Base-by-base conservation (phyloP, 2,329 filamentous ascomycete species). In the Drechslerella dactyloides region DNA sequence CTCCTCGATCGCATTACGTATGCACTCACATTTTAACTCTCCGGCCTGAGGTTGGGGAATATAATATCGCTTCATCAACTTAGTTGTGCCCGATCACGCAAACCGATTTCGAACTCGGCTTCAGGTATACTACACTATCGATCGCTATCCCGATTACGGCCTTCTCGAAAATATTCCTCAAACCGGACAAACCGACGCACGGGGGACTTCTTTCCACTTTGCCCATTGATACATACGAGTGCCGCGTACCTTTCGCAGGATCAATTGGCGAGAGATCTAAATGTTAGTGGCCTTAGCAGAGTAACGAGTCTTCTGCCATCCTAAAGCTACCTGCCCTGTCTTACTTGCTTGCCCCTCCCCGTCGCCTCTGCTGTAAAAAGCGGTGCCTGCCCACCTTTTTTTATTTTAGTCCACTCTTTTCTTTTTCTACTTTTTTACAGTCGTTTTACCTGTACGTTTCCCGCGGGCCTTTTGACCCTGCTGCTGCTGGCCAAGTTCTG, bases 321-420 rank as follows among this genome's bases (percentile, higher is more conserved):
- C 62, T 48, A n/a, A n/a, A n/a, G n/a, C n/a, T n/a, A 54, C 58
- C 52, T 69, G 61, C 65, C 64, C 57, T 70, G 66, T 70, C 65
- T 69, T 61, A 69, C 65, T 46, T 46, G 58, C 53, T 69, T 57
- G 57, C 30, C 11, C 27, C 53, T 48, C 53, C 65, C 65, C 61
- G 62, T 61, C 61, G 58, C 30, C 66, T 51, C 8, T 33, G 33
- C 37, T 46, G 58, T 37, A 63, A 61, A 72, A 61, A 65, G 54
- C 59, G 50, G 68, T 53, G 68, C 56, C 35, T 57, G 60, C 68
- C 61, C 68, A 64, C 60, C 50, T 62, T 50, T 65, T 50, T 65
- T 64, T 19, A 2, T 33, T 53, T 30, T 15, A 10, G 10, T 30
- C 65, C 55, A n/a, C n/a, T n/a, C n/a, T n/a, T 56, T 19, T 13